Percentiles rank a stretch among this genome's conserved stretches.
These are phyloP conservation scores for Coemansia sp. DNA, from an alignment of 192 early-diverging fungal genomes.

Conservation along the genomic window DNA sequence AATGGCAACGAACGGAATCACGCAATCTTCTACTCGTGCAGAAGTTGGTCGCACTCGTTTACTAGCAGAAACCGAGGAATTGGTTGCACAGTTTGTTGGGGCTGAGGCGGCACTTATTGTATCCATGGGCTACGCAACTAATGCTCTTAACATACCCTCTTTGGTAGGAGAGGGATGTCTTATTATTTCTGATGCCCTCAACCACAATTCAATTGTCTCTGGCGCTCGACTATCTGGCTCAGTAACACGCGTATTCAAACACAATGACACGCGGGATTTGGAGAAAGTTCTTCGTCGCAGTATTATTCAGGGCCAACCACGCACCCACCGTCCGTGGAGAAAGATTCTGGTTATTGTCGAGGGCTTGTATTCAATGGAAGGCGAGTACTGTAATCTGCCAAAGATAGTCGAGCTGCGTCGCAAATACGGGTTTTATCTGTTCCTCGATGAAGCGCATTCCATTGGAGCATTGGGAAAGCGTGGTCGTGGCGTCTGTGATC, in stretches of 20 bases:
- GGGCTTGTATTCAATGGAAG: constrained; percentile 98
- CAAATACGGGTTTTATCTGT: constrained; percentile 94
- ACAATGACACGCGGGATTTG: constrained; percentile 83
- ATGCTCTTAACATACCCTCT: constrained; percentile 89
- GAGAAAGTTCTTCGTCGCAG: constrained; percentile 78
- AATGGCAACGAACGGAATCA: constrained; percentile 70
- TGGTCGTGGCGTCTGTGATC: constrained; percentile 95
- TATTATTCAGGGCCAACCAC: constrained; percentile 94
- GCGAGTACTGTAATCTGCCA: constrained; percentile 84
- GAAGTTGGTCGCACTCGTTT: constrained; percentile 73
- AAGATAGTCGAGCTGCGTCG: constrained; percentile 84
- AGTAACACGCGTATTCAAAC: constrained; percentile 87
- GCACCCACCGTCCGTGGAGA: constrained; percentile 98
- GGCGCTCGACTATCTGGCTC: constrained; percentile 91
- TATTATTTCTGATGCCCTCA: constrained; percentile 93
- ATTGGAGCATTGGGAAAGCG: constrained; percentile 92
- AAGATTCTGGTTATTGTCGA: constrained; percentile 97
- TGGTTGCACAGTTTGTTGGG: constrained; percentile 89
- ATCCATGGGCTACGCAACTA: constrained; percentile 97
- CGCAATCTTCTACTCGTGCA: constrained; percentile 63
- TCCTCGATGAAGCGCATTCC: constrained; percentile 97
- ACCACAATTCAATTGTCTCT: constrained; percentile 92
- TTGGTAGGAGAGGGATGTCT: constrained; percentile 81
- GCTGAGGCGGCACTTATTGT: constrained; percentile 82
- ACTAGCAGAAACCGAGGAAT: constrained; percentile 74